Conservation (phyloP, 169 alveolate genomes). For the Cryptosporidium ubiquitum region DNA sequence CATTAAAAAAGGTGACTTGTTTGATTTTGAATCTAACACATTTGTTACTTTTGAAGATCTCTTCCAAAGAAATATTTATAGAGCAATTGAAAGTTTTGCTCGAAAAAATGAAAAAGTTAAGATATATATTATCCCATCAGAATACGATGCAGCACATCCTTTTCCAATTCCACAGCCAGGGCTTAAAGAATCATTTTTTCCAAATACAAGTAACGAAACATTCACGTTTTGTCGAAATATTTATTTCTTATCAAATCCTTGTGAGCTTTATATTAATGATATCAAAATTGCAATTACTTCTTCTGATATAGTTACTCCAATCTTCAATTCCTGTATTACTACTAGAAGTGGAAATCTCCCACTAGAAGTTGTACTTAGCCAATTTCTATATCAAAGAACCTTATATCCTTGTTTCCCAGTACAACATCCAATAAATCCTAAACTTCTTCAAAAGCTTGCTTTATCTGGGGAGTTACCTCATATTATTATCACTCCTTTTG, state of each 20-base stretch:
- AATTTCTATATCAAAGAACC: slow-evolving; percentile 62
- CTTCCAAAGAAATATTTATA: not conserved
- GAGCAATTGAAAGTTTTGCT: slow-evolving; percentile 22
- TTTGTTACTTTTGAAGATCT: slow-evolving; percentile 54
- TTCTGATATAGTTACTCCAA: slow-evolving; percentile 62
- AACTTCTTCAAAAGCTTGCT: slow-evolving; percentile 1
- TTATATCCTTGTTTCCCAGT: slow-evolving; percentile 63
- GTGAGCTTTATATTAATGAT: slow-evolving; percentile 61
- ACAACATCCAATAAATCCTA: slow-evolving; percentile 70
- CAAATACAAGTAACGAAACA: not conserved
- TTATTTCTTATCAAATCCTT: slow-evolving; percentile 42
- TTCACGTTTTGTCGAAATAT: not conserved
- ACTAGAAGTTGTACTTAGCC: slow-evolving; percentile 54
- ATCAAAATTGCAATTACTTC: slow-evolving; percentile 42
- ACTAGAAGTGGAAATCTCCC: slow-evolving; percentile 15
- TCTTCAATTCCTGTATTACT: slow-evolving; percentile 30
- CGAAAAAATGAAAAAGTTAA: slow-evolving; percentile 53
- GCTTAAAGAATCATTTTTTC: slow-evolving; percentile 14
- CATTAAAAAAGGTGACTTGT: slow-evolving; percentile 45
- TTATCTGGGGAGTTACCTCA: slow-evolving; percentile 64
- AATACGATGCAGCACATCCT: slow-evolving; percentile 53
- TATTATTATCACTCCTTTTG: slow-evolving; percentile 16
- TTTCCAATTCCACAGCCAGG: slow-evolving; percentile 71
- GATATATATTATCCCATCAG: slow-evolving; percentile 53
- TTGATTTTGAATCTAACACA: slow-evolving; percentile 22